These are phyloP conservation scores for Lipomyces starkeyi DNA, from an alignment of 805 yeast species.

Conservation along the genomic window DNA sequence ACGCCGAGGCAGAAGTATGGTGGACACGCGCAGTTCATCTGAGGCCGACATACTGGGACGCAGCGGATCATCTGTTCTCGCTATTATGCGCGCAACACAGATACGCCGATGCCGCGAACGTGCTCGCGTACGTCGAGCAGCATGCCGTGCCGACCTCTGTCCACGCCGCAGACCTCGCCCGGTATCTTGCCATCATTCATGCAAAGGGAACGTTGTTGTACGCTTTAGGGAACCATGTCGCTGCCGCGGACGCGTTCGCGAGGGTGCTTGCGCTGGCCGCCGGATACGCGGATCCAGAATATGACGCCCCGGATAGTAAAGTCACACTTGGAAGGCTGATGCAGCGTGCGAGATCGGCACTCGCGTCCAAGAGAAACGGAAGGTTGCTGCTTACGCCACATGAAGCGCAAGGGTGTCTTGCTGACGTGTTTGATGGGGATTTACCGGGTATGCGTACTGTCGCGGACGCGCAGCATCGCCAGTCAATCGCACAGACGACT, in stretches of 20 bases:
- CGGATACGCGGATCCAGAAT: conserved; percentile 5
- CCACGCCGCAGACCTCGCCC: conserved; percentile 34
- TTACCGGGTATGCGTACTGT: conserved; percentile 24
- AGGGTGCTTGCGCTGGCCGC: conserved; percentile 31
- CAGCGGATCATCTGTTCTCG: conserved; percentile 41
- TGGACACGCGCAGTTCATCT: conserved; percentile 38
- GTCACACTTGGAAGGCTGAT: conserved; percentile 21
- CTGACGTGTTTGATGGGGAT: conserved; percentile 37
- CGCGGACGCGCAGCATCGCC: conserved; percentile 24
- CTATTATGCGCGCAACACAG: conserved; percentile 35
- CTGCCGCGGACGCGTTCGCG: conserved; percentile 41
- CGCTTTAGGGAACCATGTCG: conserved; percentile 41
- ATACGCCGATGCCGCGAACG: conserved; percentile 35
- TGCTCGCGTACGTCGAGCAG: conserved; percentile 29
- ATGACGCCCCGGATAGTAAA: conserved; percentile 8
- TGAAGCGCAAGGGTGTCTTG: conserved; percentile 32
- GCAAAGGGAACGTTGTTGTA: conserved; percentile 39
- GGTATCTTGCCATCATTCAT: conserved; percentile 31
- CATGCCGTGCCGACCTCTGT: conserved; percentile 19
- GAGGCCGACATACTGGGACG: conserved; percentile 42
- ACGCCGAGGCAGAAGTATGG: conserved; percentile 39
- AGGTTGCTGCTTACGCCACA: conserved; percentile 29
- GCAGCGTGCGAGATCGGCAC: conserved; percentile 23
- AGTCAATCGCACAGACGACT: conserved; percentile 30
- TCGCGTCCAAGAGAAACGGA: conserved; percentile 14